A percentile compares a stretch with the other conserved stretches of the same genome.
These are phyloP conservation scores for Micromonas pusilla DNA, from an alignment of 139 green algal species.

Conservation along the genomic window DNA sequence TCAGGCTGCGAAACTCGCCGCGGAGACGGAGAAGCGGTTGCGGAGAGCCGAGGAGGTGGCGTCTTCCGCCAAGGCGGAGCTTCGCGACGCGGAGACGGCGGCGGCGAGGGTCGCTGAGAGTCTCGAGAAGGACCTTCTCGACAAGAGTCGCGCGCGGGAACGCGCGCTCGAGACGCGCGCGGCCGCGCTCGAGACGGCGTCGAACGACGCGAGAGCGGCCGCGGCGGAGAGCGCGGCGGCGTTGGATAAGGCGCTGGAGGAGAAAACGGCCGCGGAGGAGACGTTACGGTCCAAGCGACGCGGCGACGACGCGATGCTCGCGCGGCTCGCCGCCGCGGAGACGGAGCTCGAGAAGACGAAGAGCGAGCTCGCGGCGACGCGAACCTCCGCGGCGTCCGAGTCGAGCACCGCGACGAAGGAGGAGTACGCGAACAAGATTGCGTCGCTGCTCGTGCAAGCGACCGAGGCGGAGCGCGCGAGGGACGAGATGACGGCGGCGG, in stretches of 20 bases:
- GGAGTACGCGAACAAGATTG: too few species aligned
- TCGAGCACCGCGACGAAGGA: too few species aligned
- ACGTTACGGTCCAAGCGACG: too few species aligned
- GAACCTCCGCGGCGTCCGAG: too few species aligned
- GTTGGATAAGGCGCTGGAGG: neutral
- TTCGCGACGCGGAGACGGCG: neutral
- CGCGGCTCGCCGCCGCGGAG: too few species aligned
- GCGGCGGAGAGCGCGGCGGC: neutral
- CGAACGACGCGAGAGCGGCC: neutral
- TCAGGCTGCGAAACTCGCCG: neutral
- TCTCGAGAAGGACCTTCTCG: neutral
- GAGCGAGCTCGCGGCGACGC: neutral
- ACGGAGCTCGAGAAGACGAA: neutral
- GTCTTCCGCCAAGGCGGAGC: neutral
- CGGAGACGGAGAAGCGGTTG: neutral
- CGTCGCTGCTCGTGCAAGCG: too few species aligned
- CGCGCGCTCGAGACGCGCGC: neutral
- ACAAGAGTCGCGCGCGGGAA: neutral
- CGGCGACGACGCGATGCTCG: too few species aligned
- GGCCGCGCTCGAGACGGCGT: neutral
- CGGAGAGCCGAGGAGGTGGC: neutral
- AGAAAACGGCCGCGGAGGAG: neutral
- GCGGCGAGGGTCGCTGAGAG: too few species aligned
- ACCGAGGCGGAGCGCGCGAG: neutral
- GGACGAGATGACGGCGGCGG: neutral